Evolutionary conservation across 805 yeast species (phyloP), one percentile per base, ranked within the genome.

Genomic region (Ogataea nakhonphanomensis): DNA sequence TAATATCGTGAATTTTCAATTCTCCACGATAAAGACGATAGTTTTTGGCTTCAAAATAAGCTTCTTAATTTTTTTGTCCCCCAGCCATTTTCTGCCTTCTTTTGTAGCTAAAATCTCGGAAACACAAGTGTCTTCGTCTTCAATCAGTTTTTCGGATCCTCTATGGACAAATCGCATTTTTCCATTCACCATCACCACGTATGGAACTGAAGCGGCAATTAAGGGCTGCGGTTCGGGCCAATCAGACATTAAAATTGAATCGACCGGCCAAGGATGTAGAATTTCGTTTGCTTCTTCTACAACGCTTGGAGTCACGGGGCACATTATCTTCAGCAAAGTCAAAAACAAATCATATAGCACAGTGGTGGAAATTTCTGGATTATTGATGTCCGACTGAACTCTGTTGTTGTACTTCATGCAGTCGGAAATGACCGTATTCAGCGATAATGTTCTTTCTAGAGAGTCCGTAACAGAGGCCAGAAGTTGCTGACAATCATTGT

Each of bases 351-450:
- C 71, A 42, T 74, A 48, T 8, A 76, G 51, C n/a, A 86, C 44
- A 0, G 62, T 64, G 0, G 59, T 46, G 30, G 64, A 59, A 8
- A 77, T 62, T 1, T 57, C 48, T 1, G 62, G 51, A 6, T 64
- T 55, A 26, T 71, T 70, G 3, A 67, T 30, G 0, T 74, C 71
- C 2, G 57, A 47, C 2, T 59, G 54, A 12, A 85, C 51, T 1
- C 68, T 49, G 51, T 79, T 76, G 8, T 95, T 83, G 35, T 81
- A 59, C 55, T 89, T 93, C 96, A 89, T 91, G 54, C 79, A 84
- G 57, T 89, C 95, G 0, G 97, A 86, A 17, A 93, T 76, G 1
- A 88, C 79, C 0, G 96, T 90, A 60, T 93, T 91, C 58, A 91
- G 67, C 0, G 89, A 71, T 21, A 84, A 62, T 0, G 76, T 72